phyloP scores from a whole-genome alignment of 768 basidiomycete species.

The Neoboletus subvelutipes region DNA sequence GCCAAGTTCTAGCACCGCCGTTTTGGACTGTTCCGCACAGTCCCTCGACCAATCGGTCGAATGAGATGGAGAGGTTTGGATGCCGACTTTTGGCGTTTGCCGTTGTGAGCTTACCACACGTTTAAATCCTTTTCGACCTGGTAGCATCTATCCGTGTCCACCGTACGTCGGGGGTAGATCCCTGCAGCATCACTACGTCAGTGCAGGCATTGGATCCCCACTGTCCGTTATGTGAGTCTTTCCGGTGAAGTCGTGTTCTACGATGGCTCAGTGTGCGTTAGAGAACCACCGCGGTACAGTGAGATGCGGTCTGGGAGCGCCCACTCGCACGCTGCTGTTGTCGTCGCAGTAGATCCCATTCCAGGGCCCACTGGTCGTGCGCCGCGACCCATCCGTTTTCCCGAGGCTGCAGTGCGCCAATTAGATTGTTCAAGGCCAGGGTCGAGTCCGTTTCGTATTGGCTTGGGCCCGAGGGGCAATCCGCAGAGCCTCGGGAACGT shows the following conservation, averaged over 20 bases:
- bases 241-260: too few species aligned
- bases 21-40: conserved; percentile 1
- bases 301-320: background rate
- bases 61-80: conserved; percentile 5
- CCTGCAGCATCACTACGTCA: background rate
- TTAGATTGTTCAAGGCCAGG: background rate
- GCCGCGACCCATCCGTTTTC: background rate
- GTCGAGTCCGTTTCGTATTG: background rate
- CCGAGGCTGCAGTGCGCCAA: background rate
- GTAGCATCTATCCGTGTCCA: conserved; percentile 1
- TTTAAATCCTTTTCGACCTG: background rate
- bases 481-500: background rate
- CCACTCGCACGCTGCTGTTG: background rate
- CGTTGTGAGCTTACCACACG: background rate
- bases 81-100: background rate
- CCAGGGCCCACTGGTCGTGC: background rate
- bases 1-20: background rate
- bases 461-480: background rate
- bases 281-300: background rate
- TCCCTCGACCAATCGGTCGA: background rate
- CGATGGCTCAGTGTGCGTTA: background rate
- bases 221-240: background rate
- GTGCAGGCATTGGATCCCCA: background rate
- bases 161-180: background rate
- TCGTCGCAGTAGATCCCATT: background rate